Percentiles rank a stretch among this genome's conserved stretches.
Conservation (phyloP, 1,284 basidiomycete species). For the Ceratobasidium sp. region DNA sequence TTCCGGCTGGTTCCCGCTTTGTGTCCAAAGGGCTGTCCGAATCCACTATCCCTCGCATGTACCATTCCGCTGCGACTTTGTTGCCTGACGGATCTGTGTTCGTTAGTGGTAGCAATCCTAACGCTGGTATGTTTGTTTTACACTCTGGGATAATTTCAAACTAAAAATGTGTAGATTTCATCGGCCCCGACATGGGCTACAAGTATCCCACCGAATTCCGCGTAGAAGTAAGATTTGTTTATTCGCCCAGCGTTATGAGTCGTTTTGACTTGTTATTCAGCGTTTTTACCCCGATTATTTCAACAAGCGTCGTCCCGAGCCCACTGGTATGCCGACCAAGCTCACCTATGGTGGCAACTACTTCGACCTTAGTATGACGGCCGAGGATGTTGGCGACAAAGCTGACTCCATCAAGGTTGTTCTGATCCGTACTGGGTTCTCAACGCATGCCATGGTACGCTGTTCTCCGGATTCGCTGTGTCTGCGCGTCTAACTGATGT, state of each 20-base stretch:
- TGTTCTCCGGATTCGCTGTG: slow-evolving; percentile 49
- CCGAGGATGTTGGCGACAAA: slow-evolving; percentile 75
- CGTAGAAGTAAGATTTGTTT: slow-evolving; percentile 65
- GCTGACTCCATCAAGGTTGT: slow-evolving; percentile 78
- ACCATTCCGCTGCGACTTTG: slow-evolving; percentile 53
- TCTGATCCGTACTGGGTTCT: slow-evolving; percentile 89
- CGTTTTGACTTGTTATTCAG: slow-evolving; percentile 29
- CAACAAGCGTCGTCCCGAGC: slow-evolving; percentile 78
- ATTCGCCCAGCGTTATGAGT: slow-evolving; percentile 54
- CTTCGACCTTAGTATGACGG: slow-evolving; percentile 70
- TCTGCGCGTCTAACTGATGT: not conserved
- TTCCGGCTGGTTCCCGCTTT: slow-evolving; percentile 77
- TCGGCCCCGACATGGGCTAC: slow-evolving; percentile 63
- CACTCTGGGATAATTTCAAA: slow-evolving; percentile 53
- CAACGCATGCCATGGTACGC: slow-evolving; percentile 88
- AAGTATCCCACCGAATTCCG: slow-evolving; percentile 88
- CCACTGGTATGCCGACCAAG: slow-evolving; percentile 76
- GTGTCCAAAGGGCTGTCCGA: slow-evolving; percentile 72
- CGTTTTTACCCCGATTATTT: slow-evolving; percentile 90
- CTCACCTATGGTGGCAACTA: slow-evolving; percentile 88
- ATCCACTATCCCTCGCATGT: slow-evolving; percentile 48
- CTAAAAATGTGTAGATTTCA: slow-evolving; percentile 15
- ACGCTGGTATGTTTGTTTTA: slow-evolving; percentile 63
- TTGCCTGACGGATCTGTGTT: slow-evolving; percentile 56
- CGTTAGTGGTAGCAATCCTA: slow-evolving; percentile 58